Conservation (phyloP, 495 filamentous ascomycete genomes). For the Neurospora tetrasperma region DNA sequence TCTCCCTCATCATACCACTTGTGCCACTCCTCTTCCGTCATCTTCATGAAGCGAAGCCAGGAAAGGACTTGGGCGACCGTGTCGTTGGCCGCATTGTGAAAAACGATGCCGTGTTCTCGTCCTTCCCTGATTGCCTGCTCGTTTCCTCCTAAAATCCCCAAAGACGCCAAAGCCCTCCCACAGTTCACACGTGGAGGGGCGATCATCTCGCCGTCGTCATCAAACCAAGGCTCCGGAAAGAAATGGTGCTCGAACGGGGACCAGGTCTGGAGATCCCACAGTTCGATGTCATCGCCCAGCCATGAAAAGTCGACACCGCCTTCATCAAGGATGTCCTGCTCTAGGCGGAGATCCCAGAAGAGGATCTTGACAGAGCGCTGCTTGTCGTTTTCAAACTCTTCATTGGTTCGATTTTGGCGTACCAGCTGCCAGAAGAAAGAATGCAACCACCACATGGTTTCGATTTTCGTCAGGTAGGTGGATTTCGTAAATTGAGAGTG, state of each 20-base stretch:
- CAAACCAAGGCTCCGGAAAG: too few relatives aligned
- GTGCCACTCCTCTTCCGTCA: too few relatives aligned
- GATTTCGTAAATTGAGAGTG: too few relatives aligned
- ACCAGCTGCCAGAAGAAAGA: too few relatives aligned
- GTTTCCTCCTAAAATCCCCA: not conserved
- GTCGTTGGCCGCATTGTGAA: not conserved
- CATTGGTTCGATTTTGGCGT: too few relatives aligned
- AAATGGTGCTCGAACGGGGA: not conserved
- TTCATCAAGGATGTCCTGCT: not conserved
- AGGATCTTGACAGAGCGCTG: not conserved
- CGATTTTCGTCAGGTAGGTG: too few relatives aligned
- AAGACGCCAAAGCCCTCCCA: not conserved
- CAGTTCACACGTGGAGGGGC: not conserved
- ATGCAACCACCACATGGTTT: too few relatives aligned
- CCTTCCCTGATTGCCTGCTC: too few relatives aligned
- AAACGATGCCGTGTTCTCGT: not conserved
- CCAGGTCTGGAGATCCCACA: not conserved
- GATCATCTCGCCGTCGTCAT: too few relatives aligned
- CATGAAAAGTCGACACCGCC: not conserved
- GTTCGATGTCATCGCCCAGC: not conserved
- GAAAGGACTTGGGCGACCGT: not conserved
- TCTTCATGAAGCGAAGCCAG: too few relatives aligned
- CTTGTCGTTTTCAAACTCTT: not conserved
- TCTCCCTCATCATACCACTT: too few relatives aligned
- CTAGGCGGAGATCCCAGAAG: not conserved